Conservation (phyloP, 306 rosid species). For the Corylus americana region DNA sequence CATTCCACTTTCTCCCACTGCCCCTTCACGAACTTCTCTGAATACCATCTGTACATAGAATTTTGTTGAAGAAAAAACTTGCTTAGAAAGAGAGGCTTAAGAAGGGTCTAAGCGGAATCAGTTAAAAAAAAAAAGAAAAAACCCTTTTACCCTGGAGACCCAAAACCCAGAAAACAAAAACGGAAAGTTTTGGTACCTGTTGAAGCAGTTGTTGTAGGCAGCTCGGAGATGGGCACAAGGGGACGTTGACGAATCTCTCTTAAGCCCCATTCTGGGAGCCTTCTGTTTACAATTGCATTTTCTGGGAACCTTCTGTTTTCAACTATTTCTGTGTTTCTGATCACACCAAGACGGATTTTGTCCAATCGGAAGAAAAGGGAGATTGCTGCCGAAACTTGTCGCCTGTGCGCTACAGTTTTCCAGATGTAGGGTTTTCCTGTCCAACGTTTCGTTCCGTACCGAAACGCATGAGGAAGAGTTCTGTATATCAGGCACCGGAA, state of each 20-base stretch:
- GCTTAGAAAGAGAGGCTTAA: slow-evolving; percentile 18
- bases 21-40: slow-evolving; percentile 76
- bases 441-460: too few species aligned
- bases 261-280: background rate
- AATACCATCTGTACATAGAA: slow-evolving; percentile 56
- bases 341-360: background rate
- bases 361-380: background rate
- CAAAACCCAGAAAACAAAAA: background rate
- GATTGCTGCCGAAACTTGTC: background rate
- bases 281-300: slow-evolving; percentile 28
- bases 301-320: background rate
- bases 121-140: background rate
- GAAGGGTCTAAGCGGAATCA: slow-evolving; percentile 16
- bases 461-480: too few species aligned
- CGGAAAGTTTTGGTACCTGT: slow-evolving; percentile 44
- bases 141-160: background rate
- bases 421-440: too few species aligned
- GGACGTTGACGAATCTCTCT: slow-evolving; percentile 54
- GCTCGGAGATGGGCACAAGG: slow-evolving; percentile 70
- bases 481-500: too few species aligned
- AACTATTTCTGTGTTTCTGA: background rate
- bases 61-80: background rate
- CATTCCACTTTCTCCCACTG: slow-evolving; percentile 75
- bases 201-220: slow-evolving; percentile 88
- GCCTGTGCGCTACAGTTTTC: too few species aligned